These are phyloP conservation scores for Bretschneidera sinensis DNA, from an alignment of 345 rosid genomes.

Conservation along the genomic window DNA sequence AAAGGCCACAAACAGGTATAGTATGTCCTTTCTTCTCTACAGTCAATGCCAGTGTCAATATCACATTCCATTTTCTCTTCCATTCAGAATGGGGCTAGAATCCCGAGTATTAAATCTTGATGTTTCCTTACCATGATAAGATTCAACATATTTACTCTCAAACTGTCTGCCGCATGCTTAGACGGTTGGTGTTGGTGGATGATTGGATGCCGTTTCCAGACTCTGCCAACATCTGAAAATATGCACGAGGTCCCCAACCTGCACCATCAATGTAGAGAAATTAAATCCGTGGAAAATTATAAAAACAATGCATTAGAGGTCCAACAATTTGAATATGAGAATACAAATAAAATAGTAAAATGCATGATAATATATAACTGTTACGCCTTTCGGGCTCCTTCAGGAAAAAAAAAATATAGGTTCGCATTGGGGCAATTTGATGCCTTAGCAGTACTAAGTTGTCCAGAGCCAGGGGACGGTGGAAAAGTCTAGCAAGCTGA, in stretches of 20 bases:
- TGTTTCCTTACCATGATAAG: slow-evolving; percentile 28
- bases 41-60: neutral
- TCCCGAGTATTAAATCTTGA: slow-evolving; percentile 31
- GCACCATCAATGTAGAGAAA: slow-evolving; percentile 15
- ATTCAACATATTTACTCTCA: slow-evolving; percentile 44
- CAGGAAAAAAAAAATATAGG: too few species aligned
- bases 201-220: slow-evolving; percentile 38
- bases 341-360: neutral
- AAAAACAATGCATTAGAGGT: neutral
- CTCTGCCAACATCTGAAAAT: slow-evolving; percentile 79
- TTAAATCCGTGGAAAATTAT: neutral
- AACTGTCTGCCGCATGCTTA: slow-evolving; percentile 34
- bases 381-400: too few species aligned
- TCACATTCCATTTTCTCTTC: slow-evolving; percentile 13
- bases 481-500: too few species aligned
- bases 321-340: neutral
- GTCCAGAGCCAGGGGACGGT: too few species aligned
- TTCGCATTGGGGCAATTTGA: too few species aligned
- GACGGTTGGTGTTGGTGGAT: slow-evolving; percentile 21
- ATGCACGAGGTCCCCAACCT: slow-evolving; percentile 99
- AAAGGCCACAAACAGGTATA: neutral
- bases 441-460: too few species aligned
- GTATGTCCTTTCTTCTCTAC: neutral
- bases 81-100: slow-evolving; percentile 39
- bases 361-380: too few species aligned